These are phyloP conservation scores for Nakazawaea pomicola DNA, from an alignment of 805 yeast species.

Conservation along the genomic window DNA sequence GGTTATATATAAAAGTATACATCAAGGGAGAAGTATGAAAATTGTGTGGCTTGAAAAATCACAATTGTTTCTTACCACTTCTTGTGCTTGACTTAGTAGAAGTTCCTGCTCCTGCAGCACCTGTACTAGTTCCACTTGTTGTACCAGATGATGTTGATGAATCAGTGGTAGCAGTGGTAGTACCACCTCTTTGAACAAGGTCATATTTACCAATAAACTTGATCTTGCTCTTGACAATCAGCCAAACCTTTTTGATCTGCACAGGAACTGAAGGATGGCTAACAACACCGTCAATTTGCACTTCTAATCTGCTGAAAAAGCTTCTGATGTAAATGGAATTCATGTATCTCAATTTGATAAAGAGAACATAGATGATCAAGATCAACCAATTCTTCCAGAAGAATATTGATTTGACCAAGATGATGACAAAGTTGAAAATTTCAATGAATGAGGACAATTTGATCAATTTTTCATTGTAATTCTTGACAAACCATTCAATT, in stretches of 20 bases:
- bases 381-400: constrained; percentile 25
- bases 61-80: no score
- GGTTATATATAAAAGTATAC: no score
- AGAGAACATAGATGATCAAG: constrained; percentile 19
- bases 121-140: no score
- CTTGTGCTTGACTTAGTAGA: no score
- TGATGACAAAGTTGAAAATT: constrained; percentile 20
- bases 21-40: no score
- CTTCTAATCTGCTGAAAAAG: constrained; percentile 31
- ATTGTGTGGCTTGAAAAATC: no score
- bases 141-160: background rate
- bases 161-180: background rate
- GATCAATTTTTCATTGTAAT: constrained; percentile 57
- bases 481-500: constrained; percentile 41
- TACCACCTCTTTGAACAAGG: constrained; percentile 3
- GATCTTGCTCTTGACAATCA: constrained; percentile 33
- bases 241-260: constrained; percentile 44
- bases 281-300: constrained; percentile 38
- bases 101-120: no score
- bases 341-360: constrained; percentile 37
- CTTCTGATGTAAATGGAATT: constrained; percentile 37
- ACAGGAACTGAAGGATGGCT: constrained; percentile 52
- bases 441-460: constrained; percentile 57
- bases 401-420: constrained; percentile 34
- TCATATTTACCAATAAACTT: constrained; percentile 17